These are phyloP conservation scores for Omphalotus olearius DNA, from an alignment of 1,284 basidiomycete species.

Conservation along the genomic window DNA sequence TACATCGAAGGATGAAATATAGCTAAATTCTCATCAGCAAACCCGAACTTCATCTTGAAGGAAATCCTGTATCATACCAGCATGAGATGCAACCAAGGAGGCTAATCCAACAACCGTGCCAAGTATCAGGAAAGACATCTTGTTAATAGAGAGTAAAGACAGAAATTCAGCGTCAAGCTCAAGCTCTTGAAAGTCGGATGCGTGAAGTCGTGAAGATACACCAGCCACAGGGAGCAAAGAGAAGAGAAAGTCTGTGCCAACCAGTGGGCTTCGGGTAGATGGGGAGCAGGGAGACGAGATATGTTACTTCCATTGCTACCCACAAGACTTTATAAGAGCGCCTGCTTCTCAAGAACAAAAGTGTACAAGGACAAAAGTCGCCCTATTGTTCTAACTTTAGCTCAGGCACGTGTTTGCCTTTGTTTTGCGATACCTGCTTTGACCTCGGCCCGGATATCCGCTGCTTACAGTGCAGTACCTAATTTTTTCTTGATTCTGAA, in stretches of 20 bases:
- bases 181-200: conserved; percentile 1
- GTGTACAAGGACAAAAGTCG: too few species aligned
- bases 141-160: not conserved
- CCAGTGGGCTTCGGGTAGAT: conserved; percentile 5
- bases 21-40: conserved; percentile 20
- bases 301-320: not conserved
- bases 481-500: too few species aligned
- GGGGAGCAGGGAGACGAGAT: not conserved
- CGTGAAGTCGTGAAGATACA: not conserved
- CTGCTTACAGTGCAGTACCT: too few species aligned
- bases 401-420: too few species aligned
- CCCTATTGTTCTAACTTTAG: too few species aligned
- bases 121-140: conserved; percentile 13
- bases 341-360: too few species aligned
- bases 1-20: conserved; percentile 41
- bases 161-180: conserved; percentile 1
- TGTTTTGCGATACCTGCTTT: too few species aligned
- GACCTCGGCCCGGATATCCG: too few species aligned
- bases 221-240: not conserved
- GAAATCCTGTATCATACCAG: conserved; percentile 13
- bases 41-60: not conserved
- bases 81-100: conserved; percentile 14
- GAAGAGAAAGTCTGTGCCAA: conserved; percentile 4
- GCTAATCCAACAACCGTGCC: conserved; percentile 11
- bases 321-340: not conserved